These are phyloP conservation scores for Triglochin maritima DNA, from an alignment of 106 monocot species.

Conservation along the genomic window DNA sequence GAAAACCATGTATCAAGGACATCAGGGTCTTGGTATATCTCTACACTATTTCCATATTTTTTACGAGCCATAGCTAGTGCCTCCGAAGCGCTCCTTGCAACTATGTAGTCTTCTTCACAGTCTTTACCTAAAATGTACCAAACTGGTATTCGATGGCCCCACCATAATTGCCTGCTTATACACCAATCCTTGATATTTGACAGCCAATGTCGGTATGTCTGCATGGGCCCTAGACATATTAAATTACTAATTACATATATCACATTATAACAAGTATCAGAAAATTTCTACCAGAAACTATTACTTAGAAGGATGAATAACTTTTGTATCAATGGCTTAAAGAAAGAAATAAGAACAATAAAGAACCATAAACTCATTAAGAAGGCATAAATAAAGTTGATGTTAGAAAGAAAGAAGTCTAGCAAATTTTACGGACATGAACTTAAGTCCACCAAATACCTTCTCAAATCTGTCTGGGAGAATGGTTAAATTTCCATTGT, in stretches of 20 bases:
- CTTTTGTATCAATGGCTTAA: too few species aligned
- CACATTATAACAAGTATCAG: too few species aligned
- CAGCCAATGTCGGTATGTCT: constrained; percentile 96
- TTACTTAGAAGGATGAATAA: too few species aligned
- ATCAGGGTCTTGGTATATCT: constrained; percentile 99
- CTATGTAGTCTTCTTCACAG: constrained; percentile 86
- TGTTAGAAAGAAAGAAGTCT: too few species aligned
- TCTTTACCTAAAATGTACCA: constrained; percentile 89
- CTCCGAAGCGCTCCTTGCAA: constrained; percentile 71
- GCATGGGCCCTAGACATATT: constrained; percentile 2
- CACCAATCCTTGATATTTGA: constrained; percentile 99
- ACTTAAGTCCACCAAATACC: constrained; percentile 19
- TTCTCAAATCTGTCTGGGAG: constrained; percentile 96
- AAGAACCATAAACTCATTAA: too few species aligned
- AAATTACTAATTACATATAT: too few species aligned
- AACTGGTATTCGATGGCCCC: constrained; percentile 98
- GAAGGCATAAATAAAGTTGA: too few species aligned
- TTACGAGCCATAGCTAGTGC: constrained; percentile 64
- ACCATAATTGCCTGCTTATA: constrained; percentile 98
- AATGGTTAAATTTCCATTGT: constrained; percentile 59
- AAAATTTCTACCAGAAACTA: too few species aligned
- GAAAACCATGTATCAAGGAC: constrained; percentile 99
- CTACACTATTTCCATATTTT: constrained; percentile 83
- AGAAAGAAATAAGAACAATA: too few species aligned
- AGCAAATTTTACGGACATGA: too few species aligned